Base-by-base conservation (phyloP, 805 yeast species). In the Candida nemodendra region DNA sequence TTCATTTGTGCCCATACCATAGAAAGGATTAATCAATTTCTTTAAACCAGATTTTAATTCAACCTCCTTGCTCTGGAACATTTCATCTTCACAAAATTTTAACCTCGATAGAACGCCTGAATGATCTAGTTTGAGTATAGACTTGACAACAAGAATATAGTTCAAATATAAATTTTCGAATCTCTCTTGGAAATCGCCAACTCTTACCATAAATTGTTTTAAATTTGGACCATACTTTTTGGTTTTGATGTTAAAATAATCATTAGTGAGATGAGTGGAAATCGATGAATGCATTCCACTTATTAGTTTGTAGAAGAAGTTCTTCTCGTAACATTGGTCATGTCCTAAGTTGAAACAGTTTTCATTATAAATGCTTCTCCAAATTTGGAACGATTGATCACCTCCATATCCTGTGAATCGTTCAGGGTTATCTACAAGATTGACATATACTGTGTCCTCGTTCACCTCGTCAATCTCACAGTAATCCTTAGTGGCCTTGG, bases 391-490 rank as follows among this genome's bases (percentile, higher is more conserved):
- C 16, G 96, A 87, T 54, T 93, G 96, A 34, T 81, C 79, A 21
- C 99, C 99, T 22, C 89, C 84, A 56, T 93, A 93, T 0, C 99
- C 99, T 0, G 99, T 95, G 66, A 86, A 93, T 54, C 98, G 72
- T 62, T 93, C 99, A 1, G 96, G 96, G 56, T 95, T 95, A 38
- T 84, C 86, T 15, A 82, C 70, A 39, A 93, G 72, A 54, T 90
- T 88, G 19, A 93, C 95, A 52, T 83, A 82, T 1, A 88, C 96
- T 38, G 89, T 80, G 43, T 79, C 74, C 51, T 78, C 78, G 48
- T 74, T 77, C 31, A 74, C 72, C 32, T 70, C 72, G 51, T 79
- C 86, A 26, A 81, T 64, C 56, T 81, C 85, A 55, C 86, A 80
- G 65, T 83, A 85, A 53, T 82, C 86, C 31, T 56, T 56, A n/a